Base-by-base conservation (phyloP, 257 asterid species). In the Anisodus acutangulus region DNA sequence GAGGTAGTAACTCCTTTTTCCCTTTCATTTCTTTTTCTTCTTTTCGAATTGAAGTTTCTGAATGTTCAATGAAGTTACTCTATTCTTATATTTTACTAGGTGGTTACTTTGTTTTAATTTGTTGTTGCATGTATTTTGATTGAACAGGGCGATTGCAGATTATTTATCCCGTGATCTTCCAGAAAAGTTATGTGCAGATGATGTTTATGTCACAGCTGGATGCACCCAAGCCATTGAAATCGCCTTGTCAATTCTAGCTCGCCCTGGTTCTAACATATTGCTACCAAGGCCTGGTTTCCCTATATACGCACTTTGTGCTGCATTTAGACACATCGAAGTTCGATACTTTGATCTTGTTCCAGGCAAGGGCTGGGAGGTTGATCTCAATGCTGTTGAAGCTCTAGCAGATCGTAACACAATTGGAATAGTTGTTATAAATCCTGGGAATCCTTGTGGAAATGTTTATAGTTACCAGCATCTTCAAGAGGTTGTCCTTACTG, bases 401-500 rank as follows among this genome's bases (percentile, higher is more conserved):
- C 90, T 94, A 26, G 97, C 95, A 0, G 98, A 95, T 86, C 91
- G 88, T 66, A 94, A 93, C n/a, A 95, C 98, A 1, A 88, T 94
- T 3, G 98, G 92, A 5, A 86, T 95, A 59, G 98, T 91, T 12
- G 79, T 94, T 84, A 95, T 95, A 78, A 95, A 95, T 87, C 98
- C 98, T 0, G 98, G 98, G 10, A 95, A 94, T 89, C 98, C 98
- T 2, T 95, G 98, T 87, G 98, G 98, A 69, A 95, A 89, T 79
- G 98, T 95, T 12, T 94, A 92, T 66, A 80, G 90, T 2, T 87
- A 90, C 78, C 89, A 87, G 41, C 98, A 95, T 88, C 88, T 95
- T 8, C 84, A 92, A 88, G 85, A 95, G 98, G 98, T 93, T 76
- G 81, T n/a, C 66, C 31, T 47, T 79, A 55, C 31, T 45, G 68